Conservation (phyloP, 257 asterid species). For the Solanum phureja region DNA sequence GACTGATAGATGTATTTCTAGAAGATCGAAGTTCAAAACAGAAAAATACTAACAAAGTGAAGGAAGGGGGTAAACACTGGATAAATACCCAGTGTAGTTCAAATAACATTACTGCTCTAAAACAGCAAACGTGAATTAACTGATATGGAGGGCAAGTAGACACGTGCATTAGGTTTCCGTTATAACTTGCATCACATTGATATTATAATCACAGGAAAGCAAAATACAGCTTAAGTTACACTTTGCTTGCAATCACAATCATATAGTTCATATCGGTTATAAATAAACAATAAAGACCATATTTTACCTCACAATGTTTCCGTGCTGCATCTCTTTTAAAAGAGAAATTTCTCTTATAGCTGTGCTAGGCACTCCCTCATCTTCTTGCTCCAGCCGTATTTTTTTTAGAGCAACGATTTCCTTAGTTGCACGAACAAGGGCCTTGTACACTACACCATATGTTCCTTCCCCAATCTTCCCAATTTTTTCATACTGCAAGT, state of each 20-base stretch:
- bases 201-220: background rate
- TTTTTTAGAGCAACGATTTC: constrained; percentile 89
- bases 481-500: constrained; percentile 75
- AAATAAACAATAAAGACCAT: background rate
- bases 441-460: constrained; percentile 95
- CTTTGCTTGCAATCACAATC: background rate
- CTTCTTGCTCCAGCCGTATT: constrained; percentile 93
- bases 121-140: background rate
- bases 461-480: constrained; percentile 99
- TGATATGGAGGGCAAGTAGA: background rate
- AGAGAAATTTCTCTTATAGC: constrained; percentile 94
- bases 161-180: background rate
- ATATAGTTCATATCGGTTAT: background rate
- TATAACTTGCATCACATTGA: background rate
- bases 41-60: background rate
- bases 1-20: background rate
- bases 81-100: background rate
- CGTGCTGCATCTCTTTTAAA: constrained; percentile 94
- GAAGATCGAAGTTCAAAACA: background rate
- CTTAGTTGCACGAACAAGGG: constrained; percentile 73
- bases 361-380: constrained; percentile 96
- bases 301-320: constrained; percentile 68
- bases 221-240: background rate
- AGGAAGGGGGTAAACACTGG: background rate
- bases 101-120: background rate